phyloP scores from a whole-genome alignment of 140 eudicot genomes.

The Cichorium intybus region DNA sequence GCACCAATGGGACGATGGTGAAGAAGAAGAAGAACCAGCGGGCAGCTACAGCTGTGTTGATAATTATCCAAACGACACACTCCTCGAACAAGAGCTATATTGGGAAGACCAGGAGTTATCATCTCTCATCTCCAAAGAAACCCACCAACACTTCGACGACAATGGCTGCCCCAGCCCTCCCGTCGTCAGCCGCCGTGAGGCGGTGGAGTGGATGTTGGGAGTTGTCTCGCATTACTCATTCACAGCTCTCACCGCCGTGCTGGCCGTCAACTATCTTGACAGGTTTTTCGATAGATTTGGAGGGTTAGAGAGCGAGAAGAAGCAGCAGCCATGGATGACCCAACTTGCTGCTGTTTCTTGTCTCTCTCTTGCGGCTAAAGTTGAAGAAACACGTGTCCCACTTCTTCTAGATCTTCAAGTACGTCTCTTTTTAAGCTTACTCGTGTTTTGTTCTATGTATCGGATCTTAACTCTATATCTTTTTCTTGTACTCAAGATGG shows the following conservation, averaged over 20 bases:
- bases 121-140: slow-evolving; percentile 54
- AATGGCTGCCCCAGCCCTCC: slow-evolving; percentile 10
- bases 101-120: slow-evolving; percentile 64
- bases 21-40: background rate
- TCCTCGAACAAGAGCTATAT: slow-evolving; percentile 18
- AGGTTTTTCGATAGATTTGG: slow-evolving; percentile 51
- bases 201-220: slow-evolving; percentile 67
- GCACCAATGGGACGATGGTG: slow-evolving; percentile 32
- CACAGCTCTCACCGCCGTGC: slow-evolving; percentile 54
- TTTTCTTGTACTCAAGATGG: slow-evolving; percentile 43
- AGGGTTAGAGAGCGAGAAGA: slow-evolving; percentile 36
- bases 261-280: slow-evolving; percentile 75
- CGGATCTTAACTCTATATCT: background rate
- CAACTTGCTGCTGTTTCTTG: slow-evolving; percentile 80
- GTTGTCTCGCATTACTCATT: slow-evolving; percentile 63
- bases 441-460: background rate
- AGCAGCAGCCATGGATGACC: slow-evolving; percentile 56
- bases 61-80: slow-evolving; percentile 6
- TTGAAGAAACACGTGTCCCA: slow-evolving; percentile 85
- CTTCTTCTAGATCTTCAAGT: slow-evolving; percentile 82
- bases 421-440: background rate
- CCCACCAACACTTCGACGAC: slow-evolving; percentile 17
- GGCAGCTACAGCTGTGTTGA: slow-evolving; percentile 17
- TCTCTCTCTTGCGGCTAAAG: slow-evolving; percentile 85
- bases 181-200: slow-evolving; percentile 42